Evolutionary conservation across 306 rosid species (phyloP).

Genomic region (Aeschynomene evenia): DNA sequence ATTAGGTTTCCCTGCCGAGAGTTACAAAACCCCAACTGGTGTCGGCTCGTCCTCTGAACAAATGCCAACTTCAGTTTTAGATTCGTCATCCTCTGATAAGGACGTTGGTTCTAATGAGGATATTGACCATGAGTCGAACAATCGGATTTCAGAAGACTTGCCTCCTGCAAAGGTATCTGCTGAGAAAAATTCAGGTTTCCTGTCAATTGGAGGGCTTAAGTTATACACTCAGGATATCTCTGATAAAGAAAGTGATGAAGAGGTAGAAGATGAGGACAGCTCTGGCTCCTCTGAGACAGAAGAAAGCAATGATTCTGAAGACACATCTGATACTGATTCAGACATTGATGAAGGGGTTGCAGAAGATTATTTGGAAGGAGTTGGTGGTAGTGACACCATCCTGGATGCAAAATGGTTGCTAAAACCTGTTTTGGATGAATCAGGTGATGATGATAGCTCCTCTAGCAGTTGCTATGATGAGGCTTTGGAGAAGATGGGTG

Average conservation of each 20-base stretch:
- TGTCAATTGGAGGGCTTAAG: constrained; percentile 81
- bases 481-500: constrained; percentile 69
- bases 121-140: constrained; percentile 39
- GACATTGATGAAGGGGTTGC: constrained; percentile 87
- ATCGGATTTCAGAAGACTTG: constrained; percentile 41
- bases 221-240: constrained; percentile 81
- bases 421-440: constrained; percentile 47
- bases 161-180: constrained; percentile 35
- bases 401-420: constrained; percentile 76
- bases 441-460: constrained; percentile 57
- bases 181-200: constrained; percentile 70
- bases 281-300: constrained; percentile 41
- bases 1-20: constrained; percentile 70
- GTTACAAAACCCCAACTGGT: constrained; percentile 47
- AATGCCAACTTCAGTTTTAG: constrained; percentile 42
- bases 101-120: constrained; percentile 43
- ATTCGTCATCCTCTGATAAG: constrained; percentile 48
- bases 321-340: constrained; percentile 63
- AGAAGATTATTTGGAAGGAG: constrained; percentile 81
- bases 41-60: constrained; percentile 42
- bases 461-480: constrained; percentile 54
- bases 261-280: constrained; percentile 48
- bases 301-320: constrained; percentile 63
- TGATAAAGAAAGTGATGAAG: constrained; percentile 57
- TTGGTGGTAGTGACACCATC: constrained; percentile 77